Conservation (phyloP, 768 basidiomycete species). For the Gloeopeniophorella convolvens region DNA sequence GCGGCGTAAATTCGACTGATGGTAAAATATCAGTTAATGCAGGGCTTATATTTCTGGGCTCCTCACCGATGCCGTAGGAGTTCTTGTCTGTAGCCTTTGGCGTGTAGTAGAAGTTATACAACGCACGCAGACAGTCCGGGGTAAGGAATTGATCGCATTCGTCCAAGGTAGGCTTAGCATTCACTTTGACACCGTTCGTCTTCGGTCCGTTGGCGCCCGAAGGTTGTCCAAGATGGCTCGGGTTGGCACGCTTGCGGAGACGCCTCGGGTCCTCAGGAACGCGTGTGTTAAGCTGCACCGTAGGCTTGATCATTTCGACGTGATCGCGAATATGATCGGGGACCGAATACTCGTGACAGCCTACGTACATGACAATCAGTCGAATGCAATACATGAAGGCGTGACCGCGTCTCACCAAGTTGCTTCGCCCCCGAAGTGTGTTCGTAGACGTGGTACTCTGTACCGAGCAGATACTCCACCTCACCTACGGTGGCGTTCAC, state of each 20-base stretch:
- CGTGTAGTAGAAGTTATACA: conserved; percentile 48
- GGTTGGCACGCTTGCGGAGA: conserved; percentile 13
- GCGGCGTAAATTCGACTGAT: conserved; percentile 38
- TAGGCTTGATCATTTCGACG: conserved; percentile 39
- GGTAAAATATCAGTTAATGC: not conserved
- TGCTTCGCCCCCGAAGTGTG: conserved; percentile 33
- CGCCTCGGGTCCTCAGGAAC: not conserved
- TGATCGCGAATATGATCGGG: conserved; percentile 33
- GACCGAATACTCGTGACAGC: conserved; percentile 36
- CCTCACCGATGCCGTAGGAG: conserved; percentile 44
- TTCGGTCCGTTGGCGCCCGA: conserved; percentile 12
- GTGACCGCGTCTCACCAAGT: conserved; percentile 26
- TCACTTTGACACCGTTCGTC: conserved; percentile 21
- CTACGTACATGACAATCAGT: conserved; percentile 2
- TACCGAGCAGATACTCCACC: conserved; percentile 37
- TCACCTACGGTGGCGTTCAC: conserved; percentile 36
- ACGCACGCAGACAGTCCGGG: conserved; percentile 47
- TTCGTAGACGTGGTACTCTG: conserved; percentile 37
- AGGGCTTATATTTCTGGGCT: not conserved
- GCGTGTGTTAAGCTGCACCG: conserved; percentile 34
- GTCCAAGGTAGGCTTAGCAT: conserved; percentile 21
- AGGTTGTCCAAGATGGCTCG: conserved; percentile 25
- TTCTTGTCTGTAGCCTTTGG: conserved; percentile 40
- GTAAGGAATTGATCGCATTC: conserved; percentile 41
- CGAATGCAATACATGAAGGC: not conserved